Evolutionary conservation across 306 rosid genomes (phyloP).

Genomic region (Aeschynomene evenia): DNA sequence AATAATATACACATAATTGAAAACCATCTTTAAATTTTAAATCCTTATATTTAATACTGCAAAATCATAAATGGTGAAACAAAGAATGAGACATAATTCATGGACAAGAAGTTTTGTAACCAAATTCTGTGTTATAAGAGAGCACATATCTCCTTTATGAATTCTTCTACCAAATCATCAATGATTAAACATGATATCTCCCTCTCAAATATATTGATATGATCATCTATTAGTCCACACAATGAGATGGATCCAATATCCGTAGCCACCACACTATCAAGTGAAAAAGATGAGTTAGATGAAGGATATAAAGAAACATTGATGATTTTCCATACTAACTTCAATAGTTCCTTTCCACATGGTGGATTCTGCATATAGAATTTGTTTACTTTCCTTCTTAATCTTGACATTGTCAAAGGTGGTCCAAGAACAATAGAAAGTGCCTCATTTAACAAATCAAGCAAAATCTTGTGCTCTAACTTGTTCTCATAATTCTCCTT

Average conservation of each 20-base stretch:
- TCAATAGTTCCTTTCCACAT: conserved; percentile 54
- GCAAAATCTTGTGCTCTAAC: conserved; percentile 54
- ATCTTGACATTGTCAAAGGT: conserved; percentile 37
- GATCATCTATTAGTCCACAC: conserved; percentile 46
- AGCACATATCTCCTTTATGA: conserved; percentile 54
- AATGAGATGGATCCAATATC: conserved; percentile 52
- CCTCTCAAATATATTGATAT: conserved; percentile 42
- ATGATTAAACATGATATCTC: conserved; percentile 50
- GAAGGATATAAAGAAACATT: conserved; percentile 37
- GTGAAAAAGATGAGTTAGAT: conserved; percentile 35
- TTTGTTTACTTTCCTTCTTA: conserved; percentile 44
- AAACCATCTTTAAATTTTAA: too few species aligned
- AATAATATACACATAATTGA: too few species aligned
- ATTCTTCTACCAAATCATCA: conserved; percentile 64
- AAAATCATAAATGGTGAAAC: too few species aligned
- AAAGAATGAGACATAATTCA: too few species aligned
- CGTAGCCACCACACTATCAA: conserved; percentile 51
- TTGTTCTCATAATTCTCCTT: conserved; percentile 30
- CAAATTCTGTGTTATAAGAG: neutral
- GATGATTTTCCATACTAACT: conserved; percentile 57
- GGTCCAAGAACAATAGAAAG: conserved; percentile 59
- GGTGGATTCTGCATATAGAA: conserved; percentile 41
- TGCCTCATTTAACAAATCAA: conserved; percentile 70
- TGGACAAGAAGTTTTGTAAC: too few species aligned
- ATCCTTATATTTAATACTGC: too few species aligned